Percentiles rank a stretch among this genome's conserved stretches.
Conservation (phyloP, 2,329 filamentous ascomycete genomes). For the Delphinella strobiligena region DNA sequence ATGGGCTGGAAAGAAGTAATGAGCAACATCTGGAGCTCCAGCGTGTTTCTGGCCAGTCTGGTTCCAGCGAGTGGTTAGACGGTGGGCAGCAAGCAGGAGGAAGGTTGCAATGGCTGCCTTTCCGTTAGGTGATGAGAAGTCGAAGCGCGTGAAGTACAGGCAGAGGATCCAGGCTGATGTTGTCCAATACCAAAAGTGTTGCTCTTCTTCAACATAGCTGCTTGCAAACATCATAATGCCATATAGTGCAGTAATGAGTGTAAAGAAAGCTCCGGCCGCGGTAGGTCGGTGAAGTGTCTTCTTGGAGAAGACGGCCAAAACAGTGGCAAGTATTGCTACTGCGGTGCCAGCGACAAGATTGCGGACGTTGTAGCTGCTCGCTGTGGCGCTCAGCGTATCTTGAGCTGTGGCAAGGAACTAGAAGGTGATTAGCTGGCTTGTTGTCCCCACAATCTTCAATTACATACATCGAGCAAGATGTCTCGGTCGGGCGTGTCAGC, state of each 20-base stretch:
- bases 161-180: conserved; percentile 52
- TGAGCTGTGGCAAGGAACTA: conserved; percentile 63
- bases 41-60: conserved; percentile 95
- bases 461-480: not conserved
- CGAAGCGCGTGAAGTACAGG: conserved; percentile 1
- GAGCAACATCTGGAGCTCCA: conserved; percentile 78
- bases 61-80: conserved; percentile 73
- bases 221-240: conserved; percentile 92
- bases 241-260: conserved; percentile 40
- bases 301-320: conserved; percentile 22
- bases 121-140: not conserved
- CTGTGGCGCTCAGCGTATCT: conserved; percentile 70
- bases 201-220: conserved; percentile 96
- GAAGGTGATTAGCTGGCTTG: not conserved
- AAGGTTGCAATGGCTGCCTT: conserved; percentile 9
- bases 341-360: conserved; percentile 41
- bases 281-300: conserved; percentile 25
- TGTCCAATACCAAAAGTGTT: conserved; percentile 97
- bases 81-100: conserved; percentile 45
- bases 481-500: not conserved
- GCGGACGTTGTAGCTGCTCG: conserved; percentile 77
- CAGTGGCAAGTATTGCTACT: conserved; percentile 31
- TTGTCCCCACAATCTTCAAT: not conserved
- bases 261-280: conserved; percentile 31
- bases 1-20: conserved; percentile 52